These are phyloP conservation scores for Ploettnerulaceae sp. DNA, from an alignment of 2,329 filamentous ascomycete species.

Conservation along the genomic window DNA sequence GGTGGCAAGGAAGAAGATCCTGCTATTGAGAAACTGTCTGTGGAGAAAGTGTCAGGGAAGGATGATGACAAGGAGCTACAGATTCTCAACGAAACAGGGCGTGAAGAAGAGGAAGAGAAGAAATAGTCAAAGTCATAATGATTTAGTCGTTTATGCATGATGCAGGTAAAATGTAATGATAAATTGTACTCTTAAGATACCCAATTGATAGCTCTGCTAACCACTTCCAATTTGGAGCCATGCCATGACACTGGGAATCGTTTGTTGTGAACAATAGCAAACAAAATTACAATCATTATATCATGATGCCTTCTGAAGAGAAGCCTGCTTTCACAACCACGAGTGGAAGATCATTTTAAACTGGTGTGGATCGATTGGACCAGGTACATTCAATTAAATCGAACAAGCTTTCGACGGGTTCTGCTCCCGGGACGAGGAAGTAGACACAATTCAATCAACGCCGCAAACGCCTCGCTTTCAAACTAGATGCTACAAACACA, in stretches of 20 bases:
- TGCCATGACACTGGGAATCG: too few relatives aligned
- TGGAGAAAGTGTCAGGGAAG: slow-evolving; percentile 7
- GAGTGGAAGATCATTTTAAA: too few relatives aligned
- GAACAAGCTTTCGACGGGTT: neutral
- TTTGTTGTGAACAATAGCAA: too few relatives aligned
- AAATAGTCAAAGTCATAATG: too few relatives aligned
- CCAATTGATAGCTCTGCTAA: neutral
- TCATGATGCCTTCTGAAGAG: neutral
- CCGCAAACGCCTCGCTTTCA: slow-evolving; percentile 2
- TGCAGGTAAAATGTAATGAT: neutral
- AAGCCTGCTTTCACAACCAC: neutral
- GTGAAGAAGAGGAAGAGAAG: neutral
- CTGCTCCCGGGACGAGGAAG: neutral
- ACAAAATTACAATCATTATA: too few relatives aligned
- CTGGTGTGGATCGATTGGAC: too few relatives aligned
- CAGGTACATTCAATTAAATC: too few relatives aligned
- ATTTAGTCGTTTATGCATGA: too few relatives aligned
- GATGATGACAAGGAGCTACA: neutral
- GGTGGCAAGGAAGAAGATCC: slow-evolving; percentile 3
- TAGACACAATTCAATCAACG: neutral
- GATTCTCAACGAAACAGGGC: neutral
- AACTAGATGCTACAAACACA: neutral
- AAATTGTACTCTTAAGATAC: neutral
- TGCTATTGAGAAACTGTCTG: neutral
- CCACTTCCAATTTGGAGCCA: neutral